A percentile compares a stretch with the other conserved stretches of the same genome.
These are phyloP conservation scores for Moniliella sp. DNA, from an alignment of 1,284 basidiomycete species.

Conservation along the genomic window DNA sequence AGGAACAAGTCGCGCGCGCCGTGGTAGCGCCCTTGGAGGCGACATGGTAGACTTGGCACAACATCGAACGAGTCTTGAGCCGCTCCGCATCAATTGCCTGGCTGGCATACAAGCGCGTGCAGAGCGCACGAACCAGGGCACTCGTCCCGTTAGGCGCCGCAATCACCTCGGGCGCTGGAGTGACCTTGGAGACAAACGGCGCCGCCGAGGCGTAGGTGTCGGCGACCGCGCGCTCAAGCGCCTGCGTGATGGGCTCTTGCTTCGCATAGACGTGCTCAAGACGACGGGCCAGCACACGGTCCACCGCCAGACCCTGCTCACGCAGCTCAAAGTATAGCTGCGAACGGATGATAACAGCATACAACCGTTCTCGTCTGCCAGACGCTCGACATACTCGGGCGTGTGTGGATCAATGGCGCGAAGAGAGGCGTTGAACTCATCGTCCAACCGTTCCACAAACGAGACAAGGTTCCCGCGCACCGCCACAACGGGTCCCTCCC, in stretches of 20 bases:
- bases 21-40: constrained; percentile 92
- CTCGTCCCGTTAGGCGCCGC: constrained; percentile 37
- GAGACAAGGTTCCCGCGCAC: constrained; percentile 32
- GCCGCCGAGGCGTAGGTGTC: constrained; percentile 4
- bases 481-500: constrained; percentile 21
- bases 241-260: constrained; percentile 68
- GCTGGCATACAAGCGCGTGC: constrained; percentile 77
- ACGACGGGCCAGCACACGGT: constrained; percentile 71
- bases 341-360: constrained; percentile 72
- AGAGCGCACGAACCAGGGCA: constrained; percentile 63
- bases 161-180: constrained; percentile 13
- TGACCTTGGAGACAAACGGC: constrained; percentile 30
- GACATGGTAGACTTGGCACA: constrained; percentile 79
- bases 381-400: constrained; percentile 84
- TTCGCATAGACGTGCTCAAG: constrained; percentile 96
- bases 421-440: constrained; percentile 90
- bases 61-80: constrained; percentile 80
- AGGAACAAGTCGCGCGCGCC: constrained; percentile 90
- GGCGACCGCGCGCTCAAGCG: constrained; percentile 48
- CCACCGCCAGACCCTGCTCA: constrained; percentile 10
- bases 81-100: constrained; percentile 50
- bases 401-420: constrained; percentile 98
- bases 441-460: constrained; percentile 84
- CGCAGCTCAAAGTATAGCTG: constrained; percentile 53
- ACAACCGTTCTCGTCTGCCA: constrained; percentile 69